Base-by-base conservation (phyloP, 1,284 basidiomycete genomes). In the Cutaneotrichosporon cyanovorans region DNA sequence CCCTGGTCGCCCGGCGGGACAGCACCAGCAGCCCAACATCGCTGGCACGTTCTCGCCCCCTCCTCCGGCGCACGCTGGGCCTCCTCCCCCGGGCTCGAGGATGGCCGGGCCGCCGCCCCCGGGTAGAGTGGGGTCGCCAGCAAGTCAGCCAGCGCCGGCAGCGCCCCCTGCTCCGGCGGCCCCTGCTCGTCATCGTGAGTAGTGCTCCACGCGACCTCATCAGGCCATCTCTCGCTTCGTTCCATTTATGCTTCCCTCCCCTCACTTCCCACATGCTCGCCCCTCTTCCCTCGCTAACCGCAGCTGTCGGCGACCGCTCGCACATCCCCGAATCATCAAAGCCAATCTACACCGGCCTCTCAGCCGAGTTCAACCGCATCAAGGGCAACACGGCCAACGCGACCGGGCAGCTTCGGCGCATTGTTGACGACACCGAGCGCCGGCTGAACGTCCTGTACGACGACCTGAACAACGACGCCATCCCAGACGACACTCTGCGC, bases 371-470 rank as follows among this genome's bases (percentile, higher is more conserved):
- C 56, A 73, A 75, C 36, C 76, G 77, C 30, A 68, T 88, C 70
- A 87, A 78, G 73, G 80, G 85, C 64, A 77, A 74, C 12, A 78
- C 59, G 35, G 18, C 39, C 14, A 19, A 35, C 21, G 52, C 36
- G 43, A 14, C 66, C 87, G 16, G 25, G 12, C 32, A 83, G 57
- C 84, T 92, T 74, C 86, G 84, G 69, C 82, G 86, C 30, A 78
- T 92, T 59, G 80, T 83, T 0, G 88, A 91, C 51, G 92, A 96
- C 63, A 79, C 90, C 2, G 90, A 95, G 65, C 79, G 88, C 21
- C 78, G 92, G 22, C 76, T 95, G 62, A 91, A 85, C 66, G 78
- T 83, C 4, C 72, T 96, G 44, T 93, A 93, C 60, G 92, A 96
- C 66, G 83, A 83, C 23, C 73, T 96, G 58, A 96, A 96, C 72